Evolutionary conservation across 78 protist species (phyloP), one percentile per base, ranked within the genome.

Genomic region (Dictyostelium firmibasis): DNA sequence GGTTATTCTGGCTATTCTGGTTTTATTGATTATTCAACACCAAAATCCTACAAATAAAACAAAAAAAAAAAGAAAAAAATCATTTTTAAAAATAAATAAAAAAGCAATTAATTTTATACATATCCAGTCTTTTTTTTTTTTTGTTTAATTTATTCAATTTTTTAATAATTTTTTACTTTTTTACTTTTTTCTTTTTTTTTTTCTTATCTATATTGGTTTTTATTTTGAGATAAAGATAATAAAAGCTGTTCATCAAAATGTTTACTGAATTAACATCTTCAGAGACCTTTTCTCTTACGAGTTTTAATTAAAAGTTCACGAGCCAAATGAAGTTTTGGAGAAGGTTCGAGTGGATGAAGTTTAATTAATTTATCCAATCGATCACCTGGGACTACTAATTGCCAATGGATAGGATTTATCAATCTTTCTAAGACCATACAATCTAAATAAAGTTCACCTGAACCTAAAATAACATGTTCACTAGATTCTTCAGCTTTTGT

Each of bases 251-350:
- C 87, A 70, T 81, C 76, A 47, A 89, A 89, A 35, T 89, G 94
- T 70, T 89, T 89, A 70, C 83, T 70, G 25, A 89, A 69, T 89
- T 92, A 43, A 95, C 97, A 41, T 96, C 97, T 79, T 96, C 97
- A 35, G 77, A 96, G 83, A 36, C 99, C 99, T 95, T 99, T 99
- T 85, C 99, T 97, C 6, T 99, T 50, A n/a, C 99, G 85, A 9
- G 99, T 99, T 97, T 99, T 99, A 84, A 99, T 97, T 98, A 99
- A 98, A 81, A 98, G 98, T 67, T 99, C 99, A 47, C 99, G 97
- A n/a, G 99, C 99, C 7, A 99, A 96, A 50, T 96, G 92, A 2
- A 60, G 87, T 27, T 97, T 77, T 3, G 98, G 99, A 41, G 94
- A 60, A 25, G 99, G 99, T 86, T 96, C 98, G 16, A 99, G 81